Evolutionary conservation across 2,329 filamentous ascomycete genomes (phyloP), one percentile per base, ranked within the genome.

Genomic region (Cyphellophora europaea): DNA sequence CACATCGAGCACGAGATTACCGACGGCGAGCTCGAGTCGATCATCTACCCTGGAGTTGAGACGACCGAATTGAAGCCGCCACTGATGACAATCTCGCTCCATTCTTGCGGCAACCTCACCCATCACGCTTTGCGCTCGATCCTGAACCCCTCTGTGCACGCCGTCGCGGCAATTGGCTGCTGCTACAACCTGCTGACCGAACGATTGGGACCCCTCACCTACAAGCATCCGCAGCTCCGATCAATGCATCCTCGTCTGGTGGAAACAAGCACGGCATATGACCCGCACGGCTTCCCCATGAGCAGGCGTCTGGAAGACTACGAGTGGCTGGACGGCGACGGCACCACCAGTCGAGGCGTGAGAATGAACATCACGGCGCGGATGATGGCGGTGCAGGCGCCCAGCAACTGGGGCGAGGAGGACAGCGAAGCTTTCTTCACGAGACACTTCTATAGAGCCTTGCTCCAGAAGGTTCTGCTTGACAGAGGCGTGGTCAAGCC

Each of bases 131-230:
- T 98, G 38, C 79, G 85, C 11, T 93, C 89, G 1, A 62, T 88
- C 2, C 63, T 93, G 38, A 96, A 95, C 53, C 80, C 82, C 0
- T 74, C 78, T 4, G 88, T 96, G 36, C 76, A 77, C 19, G 86
- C 87, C n/a, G 81, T 96, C 14, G 89, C 89, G 38, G 88, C 98
- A 54, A 86, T 98, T 41, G 91, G 91, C 30, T 98, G 91, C 66
- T 98, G 91, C 68, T 96, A 98, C 69, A 98, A 98, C 51, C 75
- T 96, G 5, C 66, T 96, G 48, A 95, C 89, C 0, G 91, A 96
- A 60, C 78, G 84, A 38, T 73, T 95, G 10, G 84, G 85, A 0
- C 84, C 87, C 2, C 82, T 86, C 12, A 87, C 85, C 0, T 89
- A 84, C 66, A 94, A 95, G 57, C 71, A 85, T 13, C 80, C 86